Conservation (phyloP, 805 yeast genomes). For the Zygoascus flipseniorum region DNA sequence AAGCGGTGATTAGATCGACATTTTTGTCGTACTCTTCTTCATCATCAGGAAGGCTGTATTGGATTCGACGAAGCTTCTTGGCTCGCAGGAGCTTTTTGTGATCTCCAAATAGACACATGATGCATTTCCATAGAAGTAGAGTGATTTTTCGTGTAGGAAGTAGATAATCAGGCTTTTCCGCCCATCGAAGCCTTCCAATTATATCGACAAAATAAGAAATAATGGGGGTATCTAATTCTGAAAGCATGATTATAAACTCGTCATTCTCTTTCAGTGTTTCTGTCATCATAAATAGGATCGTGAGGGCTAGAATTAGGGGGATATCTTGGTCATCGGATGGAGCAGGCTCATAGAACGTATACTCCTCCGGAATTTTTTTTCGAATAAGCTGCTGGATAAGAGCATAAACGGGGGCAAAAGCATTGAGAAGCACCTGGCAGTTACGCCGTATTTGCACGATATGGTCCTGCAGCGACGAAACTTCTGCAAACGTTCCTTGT, state of each 20-base stretch:
- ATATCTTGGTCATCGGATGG: background rate
- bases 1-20: constrained; percentile 37
- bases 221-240: constrained; percentile 28
- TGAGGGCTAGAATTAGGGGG: constrained; percentile 5
- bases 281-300: constrained; percentile 23
- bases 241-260: constrained; percentile 15
- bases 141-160: constrained; percentile 39
- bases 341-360: background rate
- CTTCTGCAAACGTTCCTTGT: constrained; percentile 26
- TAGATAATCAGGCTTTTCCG: constrained; percentile 30
- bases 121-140: constrained; percentile 43
- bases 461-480: constrained; percentile 18
- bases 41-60: constrained; percentile 31
- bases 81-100: constrained; percentile 32
- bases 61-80: constrained; percentile 38
- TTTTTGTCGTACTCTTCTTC: constrained; percentile 11
- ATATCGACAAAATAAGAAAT: constrained; percentile 38
- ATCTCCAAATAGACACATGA: constrained; percentile 54
- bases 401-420: background rate
- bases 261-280: constrained; percentile 8
- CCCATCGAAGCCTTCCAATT: constrained; percentile 64
- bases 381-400: background rate
- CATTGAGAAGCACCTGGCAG: constrained; percentile 13
- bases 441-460: constrained; percentile 21
- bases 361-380: background rate